Conservation (phyloP, 139 green algal species). For the Picochlorum sp. region DNA sequence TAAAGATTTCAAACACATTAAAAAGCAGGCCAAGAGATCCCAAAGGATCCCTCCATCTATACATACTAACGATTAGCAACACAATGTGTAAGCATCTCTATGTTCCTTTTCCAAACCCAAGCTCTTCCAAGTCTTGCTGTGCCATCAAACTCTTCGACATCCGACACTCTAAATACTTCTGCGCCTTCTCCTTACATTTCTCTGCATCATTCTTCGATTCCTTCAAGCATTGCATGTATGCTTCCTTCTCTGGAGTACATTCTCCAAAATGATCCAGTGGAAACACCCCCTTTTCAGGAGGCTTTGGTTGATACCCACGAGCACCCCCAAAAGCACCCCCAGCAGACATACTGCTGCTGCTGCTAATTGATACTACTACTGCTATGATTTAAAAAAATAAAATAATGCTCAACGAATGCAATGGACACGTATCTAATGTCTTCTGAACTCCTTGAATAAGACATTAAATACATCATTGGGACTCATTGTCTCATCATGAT, state of each 20-base stretch:
- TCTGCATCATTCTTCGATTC: conserved; percentile 43
- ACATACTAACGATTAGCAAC: too few relatives aligned
- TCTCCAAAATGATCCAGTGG: conserved; percentile 93
- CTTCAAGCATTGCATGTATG: conserved; percentile 76
- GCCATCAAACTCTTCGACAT: conserved; percentile 88
- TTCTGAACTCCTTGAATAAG: background rate
- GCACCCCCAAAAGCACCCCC: conserved; percentile 57
- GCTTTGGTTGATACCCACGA: conserved; percentile 44
- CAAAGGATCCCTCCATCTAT: background rate
- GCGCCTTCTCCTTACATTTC: conserved; percentile 57
- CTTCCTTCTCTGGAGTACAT: conserved; percentile 71
- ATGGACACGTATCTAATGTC: too few relatives aligned
- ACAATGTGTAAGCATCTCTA: too few relatives aligned
- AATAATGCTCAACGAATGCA: too few relatives aligned
- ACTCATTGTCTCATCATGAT: too few relatives aligned
- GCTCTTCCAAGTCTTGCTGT: conserved; percentile 54
- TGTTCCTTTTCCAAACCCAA: conserved; percentile 47
- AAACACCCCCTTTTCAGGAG: conserved; percentile 95
- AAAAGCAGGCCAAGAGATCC: conserved; percentile 19
- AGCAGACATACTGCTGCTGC: conserved; percentile 11
- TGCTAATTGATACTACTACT: background rate
- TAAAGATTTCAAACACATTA: conserved; percentile 19
- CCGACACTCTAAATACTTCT: conserved; percentile 79
- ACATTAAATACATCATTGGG: background rate
- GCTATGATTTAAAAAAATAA: too few relatives aligned